Conservation (phyloP, 2,329 filamentous ascomycete species). For the Chrysoporthe cubensis region DNA sequence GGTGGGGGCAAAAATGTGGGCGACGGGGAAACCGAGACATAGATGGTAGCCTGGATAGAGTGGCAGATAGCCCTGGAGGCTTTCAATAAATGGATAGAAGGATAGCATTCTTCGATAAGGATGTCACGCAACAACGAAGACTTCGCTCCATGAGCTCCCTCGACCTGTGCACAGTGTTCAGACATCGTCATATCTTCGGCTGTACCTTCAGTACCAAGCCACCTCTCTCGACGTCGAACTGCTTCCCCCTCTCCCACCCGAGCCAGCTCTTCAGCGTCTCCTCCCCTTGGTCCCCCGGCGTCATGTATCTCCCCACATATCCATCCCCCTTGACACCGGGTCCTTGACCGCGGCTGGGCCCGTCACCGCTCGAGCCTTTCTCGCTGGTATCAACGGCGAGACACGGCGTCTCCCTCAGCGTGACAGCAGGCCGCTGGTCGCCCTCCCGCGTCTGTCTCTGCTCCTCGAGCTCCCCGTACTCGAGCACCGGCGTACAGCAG, state of each 20-base stretch:
- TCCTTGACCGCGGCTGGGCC: slow-evolving; percentile 62
- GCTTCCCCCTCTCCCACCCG: slow-evolving; percentile 72
- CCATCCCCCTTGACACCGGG: slow-evolving; percentile 67
- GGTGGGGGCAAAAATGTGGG: background rate
- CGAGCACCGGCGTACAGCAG: slow-evolving; percentile 86
- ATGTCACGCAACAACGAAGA: background rate
- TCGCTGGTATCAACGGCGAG: slow-evolving; percentile 60
- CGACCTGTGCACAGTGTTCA: background rate
- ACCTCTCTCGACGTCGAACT: slow-evolving; percentile 69
- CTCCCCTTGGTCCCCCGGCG: slow-evolving; percentile 74
- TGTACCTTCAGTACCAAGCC: slow-evolving; percentile 58
- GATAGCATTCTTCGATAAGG: background rate
- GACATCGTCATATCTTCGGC: slow-evolving; percentile 46
- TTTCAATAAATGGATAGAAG: slow-evolving; percentile 4
- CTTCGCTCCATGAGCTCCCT: background rate
- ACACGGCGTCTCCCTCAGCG: slow-evolving; percentile 70
- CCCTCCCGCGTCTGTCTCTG: slow-evolving; percentile 51
- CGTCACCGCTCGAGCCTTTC: slow-evolving; percentile 31
- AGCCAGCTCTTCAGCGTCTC: slow-evolving; percentile 72
- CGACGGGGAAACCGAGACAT: background rate
- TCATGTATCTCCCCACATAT: slow-evolving; percentile 64
- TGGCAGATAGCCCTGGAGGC: background rate
- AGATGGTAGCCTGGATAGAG: background rate
- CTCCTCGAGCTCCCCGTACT: slow-evolving; percentile 70
- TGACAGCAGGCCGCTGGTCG: slow-evolving; percentile 73